Percentiles rank a stretch among this genome's conserved stretches.
These are phyloP conservation scores for Sporisorium iseilematis-ciliati DNA, from an alignment of 1,284 basidiomycete genomes.

Conservation along the genomic window DNA sequence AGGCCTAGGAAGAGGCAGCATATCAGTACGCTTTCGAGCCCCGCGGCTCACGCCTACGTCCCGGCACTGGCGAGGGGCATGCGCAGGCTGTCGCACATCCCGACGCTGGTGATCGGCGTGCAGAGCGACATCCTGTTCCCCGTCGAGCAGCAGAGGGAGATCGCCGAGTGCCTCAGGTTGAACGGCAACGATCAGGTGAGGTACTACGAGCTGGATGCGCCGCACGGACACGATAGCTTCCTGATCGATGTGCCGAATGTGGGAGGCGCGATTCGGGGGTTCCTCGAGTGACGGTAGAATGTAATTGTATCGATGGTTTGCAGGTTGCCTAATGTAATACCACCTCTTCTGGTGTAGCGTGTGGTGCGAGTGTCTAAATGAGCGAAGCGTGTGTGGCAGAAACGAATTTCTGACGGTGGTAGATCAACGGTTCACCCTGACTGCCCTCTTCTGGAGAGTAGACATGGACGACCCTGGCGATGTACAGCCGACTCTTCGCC, in stretches of 20 bases:
- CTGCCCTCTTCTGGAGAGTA: neutral
- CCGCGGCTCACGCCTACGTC: constrained; percentile 77
- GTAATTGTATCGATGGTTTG: neutral
- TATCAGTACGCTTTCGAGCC: constrained; percentile 74
- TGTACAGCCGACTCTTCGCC: constrained; percentile 24
- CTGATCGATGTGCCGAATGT: constrained; percentile 84
- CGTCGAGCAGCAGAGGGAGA: constrained; percentile 95
- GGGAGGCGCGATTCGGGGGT: constrained; percentile 82
- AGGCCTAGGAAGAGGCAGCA: constrained; percentile 71
- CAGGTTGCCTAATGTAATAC: too few species aligned
- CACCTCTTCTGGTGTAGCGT: neutral
- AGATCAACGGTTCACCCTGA: constrained; percentile 21
- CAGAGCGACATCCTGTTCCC: constrained; percentile 97
- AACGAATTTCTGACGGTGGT: constrained; percentile 34
- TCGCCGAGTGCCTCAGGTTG: constrained; percentile 90
- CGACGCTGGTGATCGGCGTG: constrained; percentile 89
- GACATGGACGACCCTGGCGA: constrained; percentile 34
- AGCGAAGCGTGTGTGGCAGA: neutral
- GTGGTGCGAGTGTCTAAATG: neutral
- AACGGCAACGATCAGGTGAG: constrained; percentile 82
- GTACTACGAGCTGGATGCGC: constrained; percentile 97
- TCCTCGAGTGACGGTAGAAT: constrained; percentile 71
- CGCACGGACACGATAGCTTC: constrained; percentile 96
- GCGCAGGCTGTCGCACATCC: constrained; percentile 80
- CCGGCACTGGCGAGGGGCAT: constrained; percentile 86